Base-by-base conservation (phyloP, 352 stramenopile genomes). In the Phytophthora fragariaefolia region DNA sequence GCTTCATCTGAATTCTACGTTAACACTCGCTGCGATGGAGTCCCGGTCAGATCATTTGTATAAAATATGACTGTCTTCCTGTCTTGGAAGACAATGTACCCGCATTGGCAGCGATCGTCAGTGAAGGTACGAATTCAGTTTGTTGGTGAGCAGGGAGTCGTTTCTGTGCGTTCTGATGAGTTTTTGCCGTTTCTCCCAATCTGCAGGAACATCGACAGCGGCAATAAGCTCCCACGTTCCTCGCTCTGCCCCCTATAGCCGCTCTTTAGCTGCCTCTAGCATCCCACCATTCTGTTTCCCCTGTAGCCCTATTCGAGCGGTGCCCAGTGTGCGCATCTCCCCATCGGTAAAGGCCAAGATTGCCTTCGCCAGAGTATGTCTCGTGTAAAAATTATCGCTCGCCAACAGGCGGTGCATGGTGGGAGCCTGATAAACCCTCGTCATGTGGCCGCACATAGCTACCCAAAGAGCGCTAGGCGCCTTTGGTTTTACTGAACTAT, bases 361-460 rank as follows among this genome's bases (percentile, higher is more conserved):
- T 5, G 43, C 43, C 30, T 30, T 50, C 8, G 43, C 43, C 6
- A 50, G n/a, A 8, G 15, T 22, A 10, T 50, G 43, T 10, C 43
- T 12, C 17, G 22, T 50, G 8, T 34, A 50, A 30, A 50, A 22
- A 30, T 50, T 50, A 26, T 63, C 56, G 17, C 45, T 42, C 2
- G 50, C 56, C 3, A 63, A 1, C 2, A 63, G 10, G 0, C 30
- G 56, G 3, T n/a, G 45, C 3, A 4, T 1, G 4, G 30, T 50
- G 5, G 56, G 45, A 3, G 45, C 20, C 0, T 23, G 4, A 20
- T 42, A n/a, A 4, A 10, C 22, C 23, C 30, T 13, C 0, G 56
- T 56, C 3, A 56, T 17, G 8, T 63, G 56, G 2, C 56, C 28
- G 4, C n/a, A 26, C 56, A 63, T 63, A 1, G 56, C 56, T 13